Base-by-base conservation (phyloP, 768 basidiomycete genomes). In the Lentinula boryana region DNA sequence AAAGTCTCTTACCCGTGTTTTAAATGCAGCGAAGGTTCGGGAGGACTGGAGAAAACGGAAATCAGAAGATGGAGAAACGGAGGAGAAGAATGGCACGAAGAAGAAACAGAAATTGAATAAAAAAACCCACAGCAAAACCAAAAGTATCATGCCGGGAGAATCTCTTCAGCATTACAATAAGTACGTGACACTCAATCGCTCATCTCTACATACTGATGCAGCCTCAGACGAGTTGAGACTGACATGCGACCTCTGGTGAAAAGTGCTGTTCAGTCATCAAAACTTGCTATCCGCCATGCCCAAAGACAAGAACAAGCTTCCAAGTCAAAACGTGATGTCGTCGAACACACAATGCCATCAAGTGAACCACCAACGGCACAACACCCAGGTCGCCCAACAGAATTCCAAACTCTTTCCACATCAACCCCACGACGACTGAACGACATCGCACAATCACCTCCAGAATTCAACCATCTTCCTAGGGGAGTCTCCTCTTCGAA, bases 131-230 rank as follows among this genome's bases (percentile, higher is more conserved):
- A 16, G n/a, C 16, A 50, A 23, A 27, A n/a, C n/a, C 43, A 67
- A 86, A 43, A 74, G 67, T 50, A 90, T 89, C 32, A 76, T 80
- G 60, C 82, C 84, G 0, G 84, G 86, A 48, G 91, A 93, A 70
- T 85, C 88, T 0, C 78, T 92, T 56, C 78, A 82, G 58, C 86
- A 90, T 73, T 93, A 91, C 70, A 88, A 91, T 70, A 77, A 83
- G 90, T 90, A 65, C 56, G 82, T 70, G 49, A 23, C 12, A 15
- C 27, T 13, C 16, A 31, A 9, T 56, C 50, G 33, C 18, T 44
- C 33, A 60, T 44, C 36, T 41, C 4, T 48, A n/a, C 9, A 33
- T 50, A 32, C 48, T 46, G 23, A 41, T 3, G 8, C 27, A 44
- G 36, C 8, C 40, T 3, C 57, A 91, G 90, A 70, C 81, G 91